phyloP scores from a whole-genome alignment of 768 basidiomycete species.

The Boletales sp. region DNA sequence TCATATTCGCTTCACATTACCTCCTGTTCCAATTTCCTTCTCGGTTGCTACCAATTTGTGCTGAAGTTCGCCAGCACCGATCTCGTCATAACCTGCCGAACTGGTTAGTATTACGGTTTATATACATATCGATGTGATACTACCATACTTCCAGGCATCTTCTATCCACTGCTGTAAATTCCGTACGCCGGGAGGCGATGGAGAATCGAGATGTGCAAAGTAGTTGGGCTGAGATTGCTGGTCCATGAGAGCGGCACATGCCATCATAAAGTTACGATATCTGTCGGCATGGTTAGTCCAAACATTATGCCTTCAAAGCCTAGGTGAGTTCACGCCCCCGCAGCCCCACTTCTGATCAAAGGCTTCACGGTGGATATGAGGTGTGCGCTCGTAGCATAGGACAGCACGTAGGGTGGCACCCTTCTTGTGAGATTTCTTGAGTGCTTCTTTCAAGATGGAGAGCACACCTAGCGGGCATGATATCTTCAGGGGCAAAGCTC shows the following conservation, averaged over 20 bases:
- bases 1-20: constrained; percentile 33
- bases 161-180: constrained; percentile 81
- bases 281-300: constrained; percentile 34
- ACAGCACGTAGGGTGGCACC: constrained; percentile 53
- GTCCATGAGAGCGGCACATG: constrained; percentile 66
- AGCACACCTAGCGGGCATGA: constrained; percentile 50
- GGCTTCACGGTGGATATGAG: constrained; percentile 53
- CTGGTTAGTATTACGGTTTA: background rate
- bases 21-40: constrained; percentile 82
- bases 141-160: constrained; percentile 73
- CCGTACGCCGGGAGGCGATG: constrained; percentile 61
- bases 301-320: constrained; percentile 2
- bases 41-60: constrained; percentile 48
- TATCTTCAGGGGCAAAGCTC: constrained; percentile 13
- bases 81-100: constrained; percentile 61
- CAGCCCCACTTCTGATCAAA: constrained; percentile 77
- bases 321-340: constrained; percentile 42
- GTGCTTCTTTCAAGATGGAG: constrained; percentile 52
- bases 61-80: constrained; percentile 62
- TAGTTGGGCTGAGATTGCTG: constrained; percentile 63
- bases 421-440: constrained; percentile 49
- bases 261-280: constrained; percentile 82
- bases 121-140: background rate
- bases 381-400: constrained; percentile 59
- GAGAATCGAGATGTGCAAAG: constrained; percentile 53